Base-by-base conservation (phyloP, 345 rosid species). In the Atalantia buxifolia region DNA sequence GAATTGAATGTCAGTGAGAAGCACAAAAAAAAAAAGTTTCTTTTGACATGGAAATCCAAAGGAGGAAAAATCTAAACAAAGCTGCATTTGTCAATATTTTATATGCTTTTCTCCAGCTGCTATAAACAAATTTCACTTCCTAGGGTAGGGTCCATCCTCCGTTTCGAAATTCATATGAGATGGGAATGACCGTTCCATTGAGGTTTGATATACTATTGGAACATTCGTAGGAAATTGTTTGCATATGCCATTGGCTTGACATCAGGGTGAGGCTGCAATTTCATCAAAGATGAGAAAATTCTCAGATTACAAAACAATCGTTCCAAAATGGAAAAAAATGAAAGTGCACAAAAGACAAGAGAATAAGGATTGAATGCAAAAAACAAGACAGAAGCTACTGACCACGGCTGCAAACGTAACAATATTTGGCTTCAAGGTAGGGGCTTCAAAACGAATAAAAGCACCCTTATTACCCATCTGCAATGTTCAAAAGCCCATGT, bases 401-500 rank as follows among this genome's bases (percentile, higher is more conserved):
- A 92, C 99, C 96, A 96, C 98, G 28, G 99, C 95, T 33, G 99
- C 86, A 89, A 92, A 96, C 31, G 99, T 90, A 64, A 92, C 94
- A 74, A 96, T 85, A 75, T 96, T 88, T 36, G 98, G 98, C 90
- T 92, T 92, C 97, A 96, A 80, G 35, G 89, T 90, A 5, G 97
- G 99, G 76, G 98, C 93, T 86, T 91, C 92, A 66, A 94, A 96
- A 57, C 92, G 94, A 80, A 96, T 96, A 78, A 89, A 92, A 56
- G 99, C 99, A 72, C 99, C 99, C 81, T 96, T 94, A 84, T 96
- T 96, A 76, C 98, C 98, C 99, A 94, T 96, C 98, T 96, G 92
- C 86, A 81, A 76, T 75, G 74, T 55, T 38, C 76, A 85, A 73
- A 30, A 19, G 21, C 75, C 56, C 18, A 42, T 19, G 45, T 68